Conservation (phyloP, 257 asterid species). For the Nicotiana tabacum region DNA sequence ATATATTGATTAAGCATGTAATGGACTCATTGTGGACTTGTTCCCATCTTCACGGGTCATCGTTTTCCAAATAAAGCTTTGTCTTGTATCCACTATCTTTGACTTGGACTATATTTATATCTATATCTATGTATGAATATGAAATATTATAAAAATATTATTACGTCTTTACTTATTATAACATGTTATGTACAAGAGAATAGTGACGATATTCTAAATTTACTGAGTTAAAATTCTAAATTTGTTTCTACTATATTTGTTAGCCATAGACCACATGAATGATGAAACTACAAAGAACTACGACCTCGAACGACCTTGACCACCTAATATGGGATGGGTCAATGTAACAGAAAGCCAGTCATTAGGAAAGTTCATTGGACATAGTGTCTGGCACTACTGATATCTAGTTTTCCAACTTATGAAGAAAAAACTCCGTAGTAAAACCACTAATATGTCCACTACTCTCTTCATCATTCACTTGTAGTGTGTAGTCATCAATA, state of each 20-base stretch:
- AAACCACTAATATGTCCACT: neutral
- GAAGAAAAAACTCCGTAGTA: neutral
- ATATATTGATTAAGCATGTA: neutral
- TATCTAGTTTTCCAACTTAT: neutral
- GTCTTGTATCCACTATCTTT: neutral
- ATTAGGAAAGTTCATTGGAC: neutral
- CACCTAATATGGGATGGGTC: conserved; percentile 7
- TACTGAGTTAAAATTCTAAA: no score
- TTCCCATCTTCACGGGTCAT: neutral
- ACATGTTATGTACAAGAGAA: no score
- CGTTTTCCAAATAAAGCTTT: neutral
- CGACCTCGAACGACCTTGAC: neutral
- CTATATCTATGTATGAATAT: neutral
- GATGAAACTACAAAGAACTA: neutral
- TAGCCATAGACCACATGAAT: neutral
- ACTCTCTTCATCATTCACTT: neutral
- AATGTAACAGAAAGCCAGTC: neutral
- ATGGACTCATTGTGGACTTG: neutral
- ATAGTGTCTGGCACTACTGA: neutral
- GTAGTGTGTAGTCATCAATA: neutral
- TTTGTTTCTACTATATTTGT: neutral
- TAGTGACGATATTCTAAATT: no score
- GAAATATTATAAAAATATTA: no score
- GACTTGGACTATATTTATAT: neutral
- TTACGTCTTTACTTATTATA: no score